Evolutionary conservation across 2,329 filamentous ascomycete species (phyloP).

Genomic region (Endocalyx cinctus): DNA sequence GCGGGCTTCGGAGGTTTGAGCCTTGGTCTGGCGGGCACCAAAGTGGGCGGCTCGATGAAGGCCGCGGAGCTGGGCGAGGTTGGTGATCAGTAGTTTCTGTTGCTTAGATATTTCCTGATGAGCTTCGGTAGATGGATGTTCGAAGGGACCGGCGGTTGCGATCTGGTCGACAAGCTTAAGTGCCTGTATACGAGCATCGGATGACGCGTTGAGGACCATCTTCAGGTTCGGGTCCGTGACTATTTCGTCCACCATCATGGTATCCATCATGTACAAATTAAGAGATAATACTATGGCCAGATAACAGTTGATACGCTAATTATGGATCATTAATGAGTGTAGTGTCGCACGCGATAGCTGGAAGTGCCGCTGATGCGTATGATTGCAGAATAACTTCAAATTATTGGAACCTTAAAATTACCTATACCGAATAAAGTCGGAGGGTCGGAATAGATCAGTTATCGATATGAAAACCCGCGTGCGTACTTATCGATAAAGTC

Average conservation of each 20-base stretch:
- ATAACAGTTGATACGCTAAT: neutral
- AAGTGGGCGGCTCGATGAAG: conserved; percentile 80
- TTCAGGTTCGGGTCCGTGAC: conserved; percentile 62
- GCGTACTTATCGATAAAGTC: no score
- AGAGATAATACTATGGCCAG: neutral
- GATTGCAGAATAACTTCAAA: no score
- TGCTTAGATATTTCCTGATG: conserved; percentile 63
- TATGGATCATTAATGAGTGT: no score
- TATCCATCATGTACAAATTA: neutral
- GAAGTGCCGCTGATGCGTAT: no score
- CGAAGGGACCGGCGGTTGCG: conserved; percentile 38
- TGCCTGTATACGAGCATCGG: conserved; percentile 68
- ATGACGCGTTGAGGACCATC: conserved; percentile 67
- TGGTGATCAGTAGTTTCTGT: conserved; percentile 75
- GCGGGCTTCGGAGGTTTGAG: conserved; percentile 77
- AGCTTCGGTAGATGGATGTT: conserved; percentile 40
- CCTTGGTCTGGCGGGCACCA: conserved; percentile 78
- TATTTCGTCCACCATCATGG: conserved; percentile 52
- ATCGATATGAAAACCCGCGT: no score
- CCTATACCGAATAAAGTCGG: no score
- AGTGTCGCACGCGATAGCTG: no score
- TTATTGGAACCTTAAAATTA: no score
- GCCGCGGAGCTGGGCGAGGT: conserved; percentile 74
- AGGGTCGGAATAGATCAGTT: no score
- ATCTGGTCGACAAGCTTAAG: conserved; percentile 57